These are phyloP conservation scores for Cryphonectria parasitica DNA, from an alignment of 2,329 filamentous ascomycete genomes.

Conservation along the genomic window DNA sequence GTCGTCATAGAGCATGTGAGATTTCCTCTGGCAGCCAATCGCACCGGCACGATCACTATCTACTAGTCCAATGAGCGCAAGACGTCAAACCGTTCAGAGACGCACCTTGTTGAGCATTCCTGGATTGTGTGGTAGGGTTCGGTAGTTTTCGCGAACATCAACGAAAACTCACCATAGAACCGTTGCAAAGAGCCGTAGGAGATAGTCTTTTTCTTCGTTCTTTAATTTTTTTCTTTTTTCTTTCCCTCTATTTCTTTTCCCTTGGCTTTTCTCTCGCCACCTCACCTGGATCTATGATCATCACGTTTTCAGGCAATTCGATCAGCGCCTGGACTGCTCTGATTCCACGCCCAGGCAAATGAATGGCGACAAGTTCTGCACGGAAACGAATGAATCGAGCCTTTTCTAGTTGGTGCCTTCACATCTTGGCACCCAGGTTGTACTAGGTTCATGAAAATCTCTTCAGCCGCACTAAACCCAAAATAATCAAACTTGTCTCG, in stretches of 20 bases:
- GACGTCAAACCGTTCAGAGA: background rate
- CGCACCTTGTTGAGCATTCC: conserved; percentile 15
- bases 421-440: background rate
- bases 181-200: background rate
- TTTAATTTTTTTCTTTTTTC: background rate
- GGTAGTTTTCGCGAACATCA: conserved; percentile 13
- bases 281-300: conserved; percentile 14
- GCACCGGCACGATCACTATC: background rate
- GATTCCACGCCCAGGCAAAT: background rate
- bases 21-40: conserved; percentile 7
- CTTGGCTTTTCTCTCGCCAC: conserved; percentile 19
- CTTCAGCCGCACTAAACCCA: conserved; percentile 29
- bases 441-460: conserved; percentile 9
- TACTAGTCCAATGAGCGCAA: background rate
- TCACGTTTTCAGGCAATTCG: conserved; percentile 6
- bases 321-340: conserved; percentile 10
- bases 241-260: background rate
- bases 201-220: too few relatives aligned
- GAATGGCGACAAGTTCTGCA: background rate
- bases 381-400: background rate
- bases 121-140: conserved; percentile 22
- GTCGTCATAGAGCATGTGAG: background rate
- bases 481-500: conserved; percentile 8
- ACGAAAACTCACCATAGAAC: conserved; percentile 9
- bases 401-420: background rate